Conservation (phyloP, 1,284 basidiomycete genomes). For the Hemileia vastatrix region DNA sequence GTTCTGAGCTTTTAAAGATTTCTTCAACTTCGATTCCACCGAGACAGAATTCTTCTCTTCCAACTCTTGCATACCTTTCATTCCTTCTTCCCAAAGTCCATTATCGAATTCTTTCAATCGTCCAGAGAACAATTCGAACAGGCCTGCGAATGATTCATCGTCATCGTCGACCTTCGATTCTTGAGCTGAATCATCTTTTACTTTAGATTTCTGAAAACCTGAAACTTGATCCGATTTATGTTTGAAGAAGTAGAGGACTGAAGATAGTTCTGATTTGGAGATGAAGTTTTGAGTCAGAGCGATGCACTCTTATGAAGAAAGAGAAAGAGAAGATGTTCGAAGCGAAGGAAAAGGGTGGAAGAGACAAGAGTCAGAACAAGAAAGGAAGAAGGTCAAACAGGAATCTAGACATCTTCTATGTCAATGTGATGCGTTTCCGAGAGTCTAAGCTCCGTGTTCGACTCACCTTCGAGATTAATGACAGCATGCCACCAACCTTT, state of each 20-base stretch:
- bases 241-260: slow-evolving; percentile 46
- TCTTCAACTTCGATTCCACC: too few species aligned
- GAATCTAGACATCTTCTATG: slow-evolving; percentile 26
- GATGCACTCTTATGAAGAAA: slow-evolving; percentile 30
- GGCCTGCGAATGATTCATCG: slow-evolving; percentile 27
- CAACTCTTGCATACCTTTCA: slow-evolving; percentile 24
- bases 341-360: slow-evolving; percentile 23
- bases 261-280: slow-evolving; percentile 42
- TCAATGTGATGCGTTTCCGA: not conserved
- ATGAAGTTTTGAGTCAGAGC: slow-evolving; percentile 49
- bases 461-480: slow-evolving; percentile 36
- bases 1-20: not conserved
- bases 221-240: slow-evolving; percentile 46
- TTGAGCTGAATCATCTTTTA: too few species aligned
- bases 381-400: too few species aligned
- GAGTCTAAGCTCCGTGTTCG: slow-evolving; percentile 30
- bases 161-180: not conserved
- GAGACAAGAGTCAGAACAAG: too few species aligned
- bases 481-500: too few species aligned
- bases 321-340: not conserved
- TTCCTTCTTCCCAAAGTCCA: slow-evolving; percentile 21
- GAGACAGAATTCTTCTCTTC: slow-evolving; percentile 13
- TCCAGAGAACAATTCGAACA: slow-evolving; percentile 31
- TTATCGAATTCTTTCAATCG: slow-evolving; percentile 28
- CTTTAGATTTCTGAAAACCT: slow-evolving; percentile 40